Evolutionary conservation across 2,329 filamentous ascomycete genomes (phyloP), one percentile per base, ranked within the genome.

Genomic region (Diatrype stigma): DNA sequence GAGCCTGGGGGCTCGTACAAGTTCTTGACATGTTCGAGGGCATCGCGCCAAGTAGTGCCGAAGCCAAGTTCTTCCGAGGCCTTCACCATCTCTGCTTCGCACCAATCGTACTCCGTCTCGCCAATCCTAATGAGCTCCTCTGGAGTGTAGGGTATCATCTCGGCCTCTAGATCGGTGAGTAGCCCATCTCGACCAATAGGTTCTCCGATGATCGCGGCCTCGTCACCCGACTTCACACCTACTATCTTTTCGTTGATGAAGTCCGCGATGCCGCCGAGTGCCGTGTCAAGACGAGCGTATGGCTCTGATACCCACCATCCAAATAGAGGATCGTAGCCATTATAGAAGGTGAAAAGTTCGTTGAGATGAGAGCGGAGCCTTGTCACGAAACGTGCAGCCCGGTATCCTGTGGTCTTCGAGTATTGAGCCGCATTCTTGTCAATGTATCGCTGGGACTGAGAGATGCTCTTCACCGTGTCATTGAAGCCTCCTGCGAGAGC

Each of bases 61-160:
- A 73, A 78, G 16, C 76, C 77, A 26, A 84, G 68, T 28, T 74
- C 69, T 3, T 58, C 49, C 0, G 79, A 73, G 0, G 79, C 78
- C 26, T 70, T 70, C 47, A 73, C 71, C 75, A 84, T 80, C 62
- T 84, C 77, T 3, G 42, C 53, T 48, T 80, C 72, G 59, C 80
- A 84, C 80, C 81, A 84, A 2, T 61, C 60, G 59, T 77, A 82
- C 50, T 82, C 76, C 22, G 69, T 66, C 45, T 77, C 66, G 2
- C 74, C 79, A 22, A 83, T 75, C 0, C 60, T 53, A 40, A 84
- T 70, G 2, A 84, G 67, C 59, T 84, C 76, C 50, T 82, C 78
- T 0, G 81, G 81, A 0, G 74, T 70, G 57, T 84, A 84, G 0
- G 78, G 74, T 46, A 84, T 81, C 72, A 81, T 75, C 61, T 84